Percentiles rank a stretch among this genome's conserved stretches.
phyloP scores from a whole-genome alignment of 78 protist genomes.

The slime mould (Dictyostelium discoideum) region dicty_2.7 NC_007089.4:2551501-2552000 shows the following conservation, averaged over 20 bases:
- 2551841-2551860: slow-evolving; percentile 78
- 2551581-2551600: slow-evolving; percentile 81
- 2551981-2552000: neutral
- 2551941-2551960: slow-evolving; percentile 28
- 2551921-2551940: slow-evolving; percentile 57
- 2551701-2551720: no score
- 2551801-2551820: no score
- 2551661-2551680: slow-evolving; percentile 72
- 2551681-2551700: neutral
- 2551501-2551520: no score
- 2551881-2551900: slow-evolving; percentile 55
- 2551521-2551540: neutral
- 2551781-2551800: no score
- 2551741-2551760: neutral
- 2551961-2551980: slow-evolving; percentile 14
- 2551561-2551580: slow-evolving; percentile 56
- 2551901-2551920: slow-evolving; percentile 46
- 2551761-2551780: neutral
- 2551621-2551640: slow-evolving; percentile 79
- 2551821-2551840: slow-evolving; percentile 20
- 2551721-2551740: no score
- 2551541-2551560: slow-evolving; percentile 20
- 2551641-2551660: slow-evolving; percentile 73
- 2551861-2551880: slow-evolving; percentile 64
- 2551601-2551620: slow-evolving; percentile 81